These are phyloP conservation scores for Posidonia australis DNA, from an alignment of 106 monocot species.

Conservation along the genomic window DNA sequence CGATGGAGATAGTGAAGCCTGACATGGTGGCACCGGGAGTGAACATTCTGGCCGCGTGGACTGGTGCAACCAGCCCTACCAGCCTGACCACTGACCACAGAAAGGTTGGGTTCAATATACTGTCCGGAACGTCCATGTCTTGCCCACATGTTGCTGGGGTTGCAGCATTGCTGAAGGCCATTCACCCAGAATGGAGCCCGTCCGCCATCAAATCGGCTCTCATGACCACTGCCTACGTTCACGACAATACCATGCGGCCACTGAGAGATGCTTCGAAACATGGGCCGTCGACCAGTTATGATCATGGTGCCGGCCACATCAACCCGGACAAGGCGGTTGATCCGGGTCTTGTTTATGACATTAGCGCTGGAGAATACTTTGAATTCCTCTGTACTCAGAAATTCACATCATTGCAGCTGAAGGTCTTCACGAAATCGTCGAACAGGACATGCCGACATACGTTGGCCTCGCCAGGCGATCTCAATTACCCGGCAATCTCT, in stretches of 20 bases:
- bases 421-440: conserved; percentile 42
- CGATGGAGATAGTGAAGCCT: conserved; percentile 72
- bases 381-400: conserved; percentile 84
- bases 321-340: conserved; percentile 59
- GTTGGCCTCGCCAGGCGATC: conserved; percentile 44
- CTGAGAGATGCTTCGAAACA: conserved; percentile 49
- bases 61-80: conserved; percentile 55
- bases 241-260: conserved; percentile 57
- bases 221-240: conserved; percentile 92
- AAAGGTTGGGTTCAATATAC: conserved; percentile 66
- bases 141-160: conserved; percentile 87
- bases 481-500: conserved; percentile 91
- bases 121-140: conserved; percentile 94
- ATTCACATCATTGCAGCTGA: conserved; percentile 50
- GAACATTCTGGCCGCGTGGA: conserved; percentile 94
- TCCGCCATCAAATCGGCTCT: conserved; percentile 79
- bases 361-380: conserved; percentile 45
- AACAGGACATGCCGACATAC: conserved; percentile 52
- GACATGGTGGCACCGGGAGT: conserved; percentile 86
- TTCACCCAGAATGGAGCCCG: conserved; percentile 79
- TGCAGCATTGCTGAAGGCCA: conserved; percentile 65
- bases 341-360: conserved; percentile 77
- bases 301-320: conserved; percentile 79
- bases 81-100: conserved; percentile 47
- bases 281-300: conserved; percentile 33